Base-by-base conservation (phyloP, 2,329 filamentous ascomycete species). In the Fusarium sp. region DNA sequence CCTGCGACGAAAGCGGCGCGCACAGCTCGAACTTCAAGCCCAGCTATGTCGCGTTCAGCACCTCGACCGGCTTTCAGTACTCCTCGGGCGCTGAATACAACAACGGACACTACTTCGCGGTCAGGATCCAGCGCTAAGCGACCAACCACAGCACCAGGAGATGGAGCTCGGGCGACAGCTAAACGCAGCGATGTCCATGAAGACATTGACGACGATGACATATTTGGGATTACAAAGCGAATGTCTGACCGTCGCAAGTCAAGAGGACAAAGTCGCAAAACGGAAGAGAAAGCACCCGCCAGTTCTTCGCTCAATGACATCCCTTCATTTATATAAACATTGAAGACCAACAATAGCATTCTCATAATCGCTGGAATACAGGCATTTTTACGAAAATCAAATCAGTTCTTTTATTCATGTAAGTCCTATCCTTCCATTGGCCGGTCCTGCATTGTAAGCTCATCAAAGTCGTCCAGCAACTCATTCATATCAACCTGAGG, bases 401-500 rank as follows among this genome's bases (percentile, higher is more conserved):
- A 69, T 68, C 55, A 68, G 51, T 69, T 68, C 51, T 74, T 73
- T 73, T 74, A 61, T 74, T 66, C 48, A 42, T 69, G 65, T 68
- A 59, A 66, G 65, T 46, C 32, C 65, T 69, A 66, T 58, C 37
- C 55, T 51, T 80, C 91, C 63, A 73, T 74, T 69, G 74, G 76
- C 20, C 65, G 53, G 55, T 79, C 78, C 60, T 75, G 63, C 76
- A 80, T 61, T 49, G 78, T 75, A 56, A 97, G 88, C 76, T 97
- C 94, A 77, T 97, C 94, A 84, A 98, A 94, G 79, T 97, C 94
- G 78, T 98, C 94, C 76, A 97, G 85, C 77, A 98, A 80, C 79
- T 94, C 92, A 21, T 95, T 87, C 89, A 95, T 90, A 77, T 89
- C 85, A 72, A 96, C 90, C 75, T 88, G 85, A 5, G 92, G 92